Base-by-base conservation (phyloP, 352 stramenopile genomes). In the Pythium insidiosum region DNA sequence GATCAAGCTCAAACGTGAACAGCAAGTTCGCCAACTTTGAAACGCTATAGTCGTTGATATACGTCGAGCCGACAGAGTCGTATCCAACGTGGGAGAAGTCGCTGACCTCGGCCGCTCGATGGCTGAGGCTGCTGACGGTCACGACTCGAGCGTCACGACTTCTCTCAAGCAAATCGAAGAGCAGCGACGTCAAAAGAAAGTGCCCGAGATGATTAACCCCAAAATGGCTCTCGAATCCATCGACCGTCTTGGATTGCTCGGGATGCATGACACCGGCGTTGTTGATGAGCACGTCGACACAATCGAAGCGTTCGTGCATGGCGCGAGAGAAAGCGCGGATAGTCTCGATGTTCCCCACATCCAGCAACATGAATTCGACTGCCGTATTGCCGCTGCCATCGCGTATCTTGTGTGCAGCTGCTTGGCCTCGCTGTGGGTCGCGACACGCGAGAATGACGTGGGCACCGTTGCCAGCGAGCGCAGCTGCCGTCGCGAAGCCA, bases 1-100 rank as follows among this genome's bases (percentile, higher is more conserved):
- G 68, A 15, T 74, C 56, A 11, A 87, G 48, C 38, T 87, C 74
- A 45, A 64, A 78, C 19, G 64, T 82, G 46, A 87, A 87, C 9
- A 87, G 47, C 43, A 84, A 19, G 31, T 78, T 82, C 10, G 57
- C 47, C 40, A 87, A 53, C 53, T 87, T 87, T 23, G 67, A 74
- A 13, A 56, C 62, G 29, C 59, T 55, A 42, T 87, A 87, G 43
- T 66, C 68, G 34, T 50, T 39, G 26, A 76, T 58, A 37, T 47
- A 39, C 13, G 43, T 47, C 6, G 57, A 40, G 20, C 35, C 41
- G 22, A 43, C 16, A 30, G 22, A 25, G 20, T 33, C 19, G 6
- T 22, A 15, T 15, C 40, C 49, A 13, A 56, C 13, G 4, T 9
- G 3, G n/a, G 7, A 19, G 30, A 49, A 48, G 33, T 55, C 43